Percentiles rank a stretch among this genome's conserved stretches.
phyloP scores from a whole-genome alignment of 2,329 filamentous ascomycete species.

The Penicillium sp. region DNA sequence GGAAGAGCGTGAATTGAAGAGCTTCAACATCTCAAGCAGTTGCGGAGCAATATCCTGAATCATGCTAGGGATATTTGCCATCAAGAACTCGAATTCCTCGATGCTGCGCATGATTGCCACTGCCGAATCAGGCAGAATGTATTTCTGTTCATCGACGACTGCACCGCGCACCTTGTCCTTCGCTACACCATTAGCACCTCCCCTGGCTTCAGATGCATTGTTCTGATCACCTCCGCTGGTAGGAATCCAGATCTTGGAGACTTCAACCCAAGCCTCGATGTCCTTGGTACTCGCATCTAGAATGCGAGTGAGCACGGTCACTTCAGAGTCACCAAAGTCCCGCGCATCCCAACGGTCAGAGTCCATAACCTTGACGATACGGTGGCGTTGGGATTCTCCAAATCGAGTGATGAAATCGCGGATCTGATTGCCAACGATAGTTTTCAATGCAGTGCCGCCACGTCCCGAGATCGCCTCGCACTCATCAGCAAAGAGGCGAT shows the following conservation, averaged over 20 bases:
- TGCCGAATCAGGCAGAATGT: conserved; percentile 82
- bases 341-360: conserved; percentile 66
- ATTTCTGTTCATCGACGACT: conserved; percentile 79
- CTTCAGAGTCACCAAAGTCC: conserved; percentile 60
- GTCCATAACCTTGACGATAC: conserved; percentile 61
- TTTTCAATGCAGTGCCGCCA: conserved; percentile 61
- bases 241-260: conserved; percentile 54
- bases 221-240: conserved; percentile 25
- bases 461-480: conserved; percentile 67
- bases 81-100: conserved; percentile 78
- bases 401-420: conserved; percentile 62
- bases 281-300: conserved; percentile 62
- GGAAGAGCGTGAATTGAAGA: conserved; percentile 95
- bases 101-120: conserved; percentile 79
- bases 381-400: conserved; percentile 59
- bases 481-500: conserved; percentile 66
- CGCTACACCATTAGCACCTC: conserved; percentile 36
- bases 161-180: conserved; percentile 72
- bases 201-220: conserved; percentile 41
- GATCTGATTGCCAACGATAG: conserved; percentile 64
- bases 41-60: conserved; percentile 77
- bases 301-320: conserved; percentile 55
- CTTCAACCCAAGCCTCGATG: conserved; percentile 56
- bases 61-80: conserved; percentile 85
- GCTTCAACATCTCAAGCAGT: conserved; percentile 81